Evolutionary conservation across 306 rosid species (phyloP).

Genomic region (Adenanthera pavonina): DNA sequence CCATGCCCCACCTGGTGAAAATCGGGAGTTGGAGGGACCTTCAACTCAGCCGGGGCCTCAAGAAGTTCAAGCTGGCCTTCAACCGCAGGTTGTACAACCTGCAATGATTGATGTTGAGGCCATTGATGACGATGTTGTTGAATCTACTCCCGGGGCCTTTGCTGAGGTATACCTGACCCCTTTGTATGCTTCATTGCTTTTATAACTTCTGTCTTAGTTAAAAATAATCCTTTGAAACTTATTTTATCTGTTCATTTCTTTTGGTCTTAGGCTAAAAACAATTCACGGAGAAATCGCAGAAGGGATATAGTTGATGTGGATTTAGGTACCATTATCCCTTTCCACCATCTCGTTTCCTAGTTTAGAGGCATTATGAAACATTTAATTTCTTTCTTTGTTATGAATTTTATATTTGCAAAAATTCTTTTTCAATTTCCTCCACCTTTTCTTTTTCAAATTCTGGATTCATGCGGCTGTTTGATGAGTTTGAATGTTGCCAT

Average conservation of each 20-base stretch:
- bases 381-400: not conserved
- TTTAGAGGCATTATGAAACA: not conserved
- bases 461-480: not conserved
- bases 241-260: slow-evolving; percentile 27
- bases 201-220: not conserved
- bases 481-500: not conserved
- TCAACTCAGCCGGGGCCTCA: slow-evolving; percentile 37
- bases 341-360: not conserved
- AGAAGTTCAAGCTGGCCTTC: slow-evolving; percentile 40
- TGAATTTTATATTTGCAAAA: not conserved
- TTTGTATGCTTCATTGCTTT: slow-evolving; percentile 10
- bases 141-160: slow-evolving; percentile 81
- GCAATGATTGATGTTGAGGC: slow-evolving; percentile 79
- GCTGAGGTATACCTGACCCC: slow-evolving; percentile 61
- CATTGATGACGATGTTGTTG: slow-evolving; percentile 86
- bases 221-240: slow-evolving; percentile 8
- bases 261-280: slow-evolving; percentile 73
- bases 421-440: not conserved
- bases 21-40: slow-evolving; percentile 52
- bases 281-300: slow-evolving; percentile 66
- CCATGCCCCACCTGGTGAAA: slow-evolving; percentile 34
- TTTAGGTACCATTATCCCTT: slow-evolving; percentile 57
- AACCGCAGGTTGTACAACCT: slow-evolving; percentile 39
- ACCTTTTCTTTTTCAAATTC: not conserved
- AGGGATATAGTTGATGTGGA: slow-evolving; percentile 81